Evolutionary conservation across 1,139 yeast genomes (phyloP).

Genomic region (Zygosaccharomyces pseudobailii): DNA sequence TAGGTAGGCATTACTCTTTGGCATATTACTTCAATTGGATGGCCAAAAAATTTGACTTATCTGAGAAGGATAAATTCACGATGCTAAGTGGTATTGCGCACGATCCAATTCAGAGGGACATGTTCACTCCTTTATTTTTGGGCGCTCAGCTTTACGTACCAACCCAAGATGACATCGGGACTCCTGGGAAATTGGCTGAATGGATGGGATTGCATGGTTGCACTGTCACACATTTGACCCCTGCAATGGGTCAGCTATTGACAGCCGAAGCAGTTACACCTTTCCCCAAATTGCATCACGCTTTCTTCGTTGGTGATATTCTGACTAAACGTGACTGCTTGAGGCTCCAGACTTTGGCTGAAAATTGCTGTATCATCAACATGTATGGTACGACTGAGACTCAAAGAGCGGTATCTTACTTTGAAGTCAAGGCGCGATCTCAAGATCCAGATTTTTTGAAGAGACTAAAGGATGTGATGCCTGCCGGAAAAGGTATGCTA

Average conservation of each 20-base stretch:
- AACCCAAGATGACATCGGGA: slow-evolving; percentile 94
- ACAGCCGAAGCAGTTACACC: slow-evolving; percentile 94
- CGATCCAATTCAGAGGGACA: slow-evolving; percentile 98
- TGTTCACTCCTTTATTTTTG: slow-evolving; percentile 93
- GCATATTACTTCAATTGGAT: slow-evolving; percentile 99
- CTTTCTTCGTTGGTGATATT: slow-evolving; percentile 97
- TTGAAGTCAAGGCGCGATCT: slow-evolving; percentile 72
- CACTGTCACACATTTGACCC: slow-evolving; percentile 94
- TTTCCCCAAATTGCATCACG: slow-evolving; percentile 84
- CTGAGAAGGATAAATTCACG: slow-evolving; percentile 82
- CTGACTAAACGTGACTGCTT: slow-evolving; percentile 94
- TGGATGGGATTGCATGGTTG: slow-evolving; percentile 95
- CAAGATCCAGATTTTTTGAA: slow-evolving; percentile 70
- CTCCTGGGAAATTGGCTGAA: slow-evolving; percentile 94
- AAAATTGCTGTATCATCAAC: slow-evolving; percentile 84
- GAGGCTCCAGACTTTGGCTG: slow-evolving; percentile 85
- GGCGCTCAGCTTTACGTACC: slow-evolving; percentile 94
- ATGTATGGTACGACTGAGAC: slow-evolving; percentile 99
- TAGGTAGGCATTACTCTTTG: slow-evolving; percentile 93
- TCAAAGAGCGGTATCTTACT: slow-evolving; percentile 94
- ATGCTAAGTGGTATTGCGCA: slow-evolving; percentile 99
- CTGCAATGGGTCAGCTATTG: slow-evolving; percentile 97
- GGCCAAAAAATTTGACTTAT: slow-evolving; percentile 76
- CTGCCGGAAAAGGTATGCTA: slow-evolving; percentile 97
- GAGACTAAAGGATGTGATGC: slow-evolving; percentile 90